phyloP scores from a whole-genome alignment of 2,329 filamentous ascomycete species.

The Aspergillus quadrilineatus region DNA sequence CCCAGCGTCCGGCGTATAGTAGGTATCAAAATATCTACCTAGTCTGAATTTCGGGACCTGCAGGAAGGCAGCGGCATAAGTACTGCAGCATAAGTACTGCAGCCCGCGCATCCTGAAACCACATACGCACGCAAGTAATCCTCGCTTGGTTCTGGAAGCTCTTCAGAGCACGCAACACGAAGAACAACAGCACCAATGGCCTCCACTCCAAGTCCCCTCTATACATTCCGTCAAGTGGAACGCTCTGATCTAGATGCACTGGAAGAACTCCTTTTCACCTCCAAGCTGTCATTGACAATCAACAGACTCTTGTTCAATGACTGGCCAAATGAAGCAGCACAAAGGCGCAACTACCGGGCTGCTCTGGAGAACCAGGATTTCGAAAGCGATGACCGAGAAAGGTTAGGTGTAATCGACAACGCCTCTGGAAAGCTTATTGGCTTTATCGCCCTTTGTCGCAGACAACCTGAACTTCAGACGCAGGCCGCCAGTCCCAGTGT shows the following conservation, averaged over 20 bases:
- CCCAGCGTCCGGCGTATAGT: not conserved
- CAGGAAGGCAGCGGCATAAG: not conserved
- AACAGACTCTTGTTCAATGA: conserved; percentile 12
- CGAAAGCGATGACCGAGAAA: not conserved
- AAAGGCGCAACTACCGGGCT: conserved; percentile 10
- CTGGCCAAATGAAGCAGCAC: conserved; percentile 18
- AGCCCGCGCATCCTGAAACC: not conserved
- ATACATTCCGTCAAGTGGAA: not conserved
- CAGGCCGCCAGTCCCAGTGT: not conserved
- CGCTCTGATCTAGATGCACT: not conserved
- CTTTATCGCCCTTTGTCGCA: conserved; percentile 1
- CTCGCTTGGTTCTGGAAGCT: too few relatives aligned
- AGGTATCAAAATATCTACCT: not conserved
- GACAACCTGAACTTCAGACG: not conserved
- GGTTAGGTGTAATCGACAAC: conserved; percentile 4
- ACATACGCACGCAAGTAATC: not conserved
- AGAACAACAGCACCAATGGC: not conserved
- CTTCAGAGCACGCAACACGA: too few relatives aligned
- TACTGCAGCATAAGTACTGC: not conserved
- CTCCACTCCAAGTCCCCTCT: not conserved
- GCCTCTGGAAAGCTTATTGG: conserved; percentile 1
- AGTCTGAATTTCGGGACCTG: not conserved
- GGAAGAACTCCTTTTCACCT: conserved; percentile 6
- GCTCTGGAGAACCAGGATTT: conserved; percentile 2
- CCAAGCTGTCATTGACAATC: conserved; percentile 10